These are phyloP conservation scores for Teunomyces gatunensis DNA, from an alignment of 805 yeast species.

Conservation along the genomic window DNA sequence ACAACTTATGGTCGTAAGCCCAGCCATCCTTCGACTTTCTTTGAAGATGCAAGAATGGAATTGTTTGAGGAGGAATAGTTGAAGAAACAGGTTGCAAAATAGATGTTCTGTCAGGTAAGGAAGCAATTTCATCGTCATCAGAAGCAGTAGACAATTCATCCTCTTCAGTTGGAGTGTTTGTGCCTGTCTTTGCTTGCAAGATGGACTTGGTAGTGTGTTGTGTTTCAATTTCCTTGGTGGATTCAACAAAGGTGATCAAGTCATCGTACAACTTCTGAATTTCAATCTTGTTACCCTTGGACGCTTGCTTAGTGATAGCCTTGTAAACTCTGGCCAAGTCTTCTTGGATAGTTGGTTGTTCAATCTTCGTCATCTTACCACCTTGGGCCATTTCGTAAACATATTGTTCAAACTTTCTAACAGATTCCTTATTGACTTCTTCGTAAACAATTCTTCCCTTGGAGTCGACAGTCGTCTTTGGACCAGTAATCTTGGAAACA, in stretches of 20 bases:
- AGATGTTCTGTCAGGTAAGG: constrained; percentile 70
- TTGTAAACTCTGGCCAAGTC: constrained; percentile 81
- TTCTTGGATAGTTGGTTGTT: constrained; percentile 77
- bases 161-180: constrained; percentile 35
- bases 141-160: constrained; percentile 47
- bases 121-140: constrained; percentile 78
- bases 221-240: constrained; percentile 69
- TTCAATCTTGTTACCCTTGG: constrained; percentile 62
- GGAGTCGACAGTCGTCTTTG: constrained; percentile 81
- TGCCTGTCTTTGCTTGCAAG: constrained; percentile 42
- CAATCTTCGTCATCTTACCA: constrained; percentile 70
- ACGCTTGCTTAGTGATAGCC: constrained; percentile 71
- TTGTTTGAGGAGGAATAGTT: constrained; percentile 73
- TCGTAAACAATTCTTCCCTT: constrained; percentile 84
- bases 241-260: constrained; percentile 64
- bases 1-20: constrained; percentile 77
- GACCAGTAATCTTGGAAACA: constrained; percentile 91
- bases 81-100: constrained; percentile 73
- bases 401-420: constrained; percentile 92
- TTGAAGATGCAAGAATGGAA: constrained; percentile 93
- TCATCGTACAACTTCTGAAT: constrained; percentile 70
- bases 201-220: constrained; percentile 57
- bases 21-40: constrained; percentile 74
- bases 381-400: constrained; percentile 97
- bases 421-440: constrained; percentile 85